These are phyloP conservation scores for Fusarium nygamai DNA, from an alignment of 2,329 filamentous ascomycete species.

Conservation along the genomic window DNA sequence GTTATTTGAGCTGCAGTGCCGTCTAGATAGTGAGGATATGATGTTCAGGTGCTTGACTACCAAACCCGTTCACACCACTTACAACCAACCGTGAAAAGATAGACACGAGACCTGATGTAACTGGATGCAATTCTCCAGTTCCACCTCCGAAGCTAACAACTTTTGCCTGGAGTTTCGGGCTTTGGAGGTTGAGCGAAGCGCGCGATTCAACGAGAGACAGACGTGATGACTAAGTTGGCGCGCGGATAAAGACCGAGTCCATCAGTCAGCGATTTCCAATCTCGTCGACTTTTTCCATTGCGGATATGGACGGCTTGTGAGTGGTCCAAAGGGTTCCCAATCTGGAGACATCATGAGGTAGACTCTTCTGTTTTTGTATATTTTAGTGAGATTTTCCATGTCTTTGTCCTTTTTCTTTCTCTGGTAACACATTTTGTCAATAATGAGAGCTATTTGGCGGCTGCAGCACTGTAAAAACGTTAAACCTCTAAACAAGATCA, in stretches of 20 bases:
- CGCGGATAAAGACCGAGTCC: conserved; percentile 28
- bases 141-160: background rate
- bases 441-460: conserved; percentile 28
- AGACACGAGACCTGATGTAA: background rate
- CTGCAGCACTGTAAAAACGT: conserved; percentile 2
- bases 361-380: conserved; percentile 2
- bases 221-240: conserved; percentile 39
- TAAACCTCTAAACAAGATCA: conserved; percentile 2
- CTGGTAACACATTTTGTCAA: background rate
- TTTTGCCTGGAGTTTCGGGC: background rate
- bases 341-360: conserved; percentile 26
- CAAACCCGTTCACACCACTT: background rate
- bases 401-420: background rate
- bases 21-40: background rate
- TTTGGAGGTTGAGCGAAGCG: background rate
- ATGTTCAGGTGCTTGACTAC: too few species aligned
- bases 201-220: background rate
- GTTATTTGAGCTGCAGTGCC: background rate
- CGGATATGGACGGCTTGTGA: conserved; percentile 24
- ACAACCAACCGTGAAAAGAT: too few species aligned
- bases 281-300: conserved; percentile 3
- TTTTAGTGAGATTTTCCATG: conserved; percentile 12
- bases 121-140: background rate
- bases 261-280: conserved; percentile 40
- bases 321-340: conserved; percentile 16